Percentiles rank a stretch among this genome's conserved stretches.
These are phyloP conservation scores for Paracamarosporium sp. DNA, from an alignment of 2,329 filamentous ascomycete genomes.

Conservation along the genomic window DNA sequence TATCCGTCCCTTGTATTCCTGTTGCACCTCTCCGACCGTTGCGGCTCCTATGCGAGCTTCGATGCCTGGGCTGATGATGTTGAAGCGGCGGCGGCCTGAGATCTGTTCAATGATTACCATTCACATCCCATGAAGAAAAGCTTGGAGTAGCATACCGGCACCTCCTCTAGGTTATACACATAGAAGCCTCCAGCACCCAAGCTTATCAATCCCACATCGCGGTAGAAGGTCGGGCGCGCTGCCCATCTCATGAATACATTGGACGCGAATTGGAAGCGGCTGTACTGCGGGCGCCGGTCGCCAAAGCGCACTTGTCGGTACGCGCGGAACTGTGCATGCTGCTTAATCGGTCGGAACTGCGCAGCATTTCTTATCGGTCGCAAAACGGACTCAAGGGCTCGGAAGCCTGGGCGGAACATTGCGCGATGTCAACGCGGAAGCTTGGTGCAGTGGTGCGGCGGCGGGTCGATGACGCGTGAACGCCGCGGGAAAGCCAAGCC, in stretches of 20 bases:
- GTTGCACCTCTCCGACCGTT: conserved; percentile 65
- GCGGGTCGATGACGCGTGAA: not conserved
- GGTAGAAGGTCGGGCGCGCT: conserved; percentile 54
- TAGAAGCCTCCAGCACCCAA: conserved; percentile 63
- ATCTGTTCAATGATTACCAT: conserved; percentile 49
- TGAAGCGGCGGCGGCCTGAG: conserved; percentile 75
- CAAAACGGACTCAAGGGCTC: conserved; percentile 6
- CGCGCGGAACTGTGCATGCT: conserved; percentile 20
- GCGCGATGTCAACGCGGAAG: not conserved
- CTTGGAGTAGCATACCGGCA: conserved; percentile 58
- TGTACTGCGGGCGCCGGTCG: conserved; percentile 31
- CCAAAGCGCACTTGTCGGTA: conserved; percentile 34
- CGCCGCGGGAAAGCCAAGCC: conserved; percentile 9
- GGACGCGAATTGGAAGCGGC: conserved; percentile 33
- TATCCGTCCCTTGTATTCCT: conserved; percentile 61
- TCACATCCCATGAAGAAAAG: not conserved
- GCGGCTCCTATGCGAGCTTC: conserved; percentile 62
- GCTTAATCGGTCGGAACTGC: not conserved
- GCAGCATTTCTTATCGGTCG: not conserved
- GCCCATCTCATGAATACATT: conserved; percentile 48
- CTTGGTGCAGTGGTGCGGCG: not conserved
- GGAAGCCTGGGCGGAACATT: conserved; percentile 12
- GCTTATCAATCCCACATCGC: conserved; percentile 52
- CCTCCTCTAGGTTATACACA: conserved; percentile 71
- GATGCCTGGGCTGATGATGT: conserved; percentile 64